Base-by-base conservation (phyloP, 768 basidiomycete genomes). In the Boletus sp. region DNA sequence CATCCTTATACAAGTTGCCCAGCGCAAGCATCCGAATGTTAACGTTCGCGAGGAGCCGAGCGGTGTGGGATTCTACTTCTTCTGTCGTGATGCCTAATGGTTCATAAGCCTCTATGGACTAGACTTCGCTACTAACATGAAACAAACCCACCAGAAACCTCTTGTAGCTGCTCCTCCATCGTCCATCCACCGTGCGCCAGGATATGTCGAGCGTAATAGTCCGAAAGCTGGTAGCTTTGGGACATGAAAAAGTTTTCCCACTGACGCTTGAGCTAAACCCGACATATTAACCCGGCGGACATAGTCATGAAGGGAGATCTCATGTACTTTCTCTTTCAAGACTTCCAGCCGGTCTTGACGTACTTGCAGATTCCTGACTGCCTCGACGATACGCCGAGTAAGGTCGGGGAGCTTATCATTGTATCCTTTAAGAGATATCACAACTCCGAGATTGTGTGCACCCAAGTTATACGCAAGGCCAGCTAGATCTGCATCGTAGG, bases 401-500 rank as follows among this genome's bases (percentile, higher is more conserved):
- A 98, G 79, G 2, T 88, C 83, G 7, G 82, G 74, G 58, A 92
- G 75, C 71, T 96, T 98, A 72, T 98, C 94, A 65, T 93, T 95
- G 74, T 97, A 98, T 7, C 97, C 97, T 43, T 77, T 80, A 50
- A 92, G 75, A 3, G 78, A 75, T 42, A 97, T 70, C 39, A 75
- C 81, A 45, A 97, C 67, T 2, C 90, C 90, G 13, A 84, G 84
- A 2, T 77, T 75, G 58, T 84, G 79, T 11, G 79, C 74, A 25
- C 78, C 72, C 56, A 95, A 79, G 57, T 73, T 78, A 70, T 94
- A 98, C 5, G 76, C 74, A 34, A 98, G 78, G 27, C 94, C 94
- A 14, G 96, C 97, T 25, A 98, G 80, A 39, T 90, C 87, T 11
- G 97, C 97, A 64, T 94, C 87, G 66, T 98, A 98, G 0, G 91